phyloP scores from a whole-genome alignment of 2,329 filamentous ascomycete species.

The Trichoderma lentiforme region DNA sequence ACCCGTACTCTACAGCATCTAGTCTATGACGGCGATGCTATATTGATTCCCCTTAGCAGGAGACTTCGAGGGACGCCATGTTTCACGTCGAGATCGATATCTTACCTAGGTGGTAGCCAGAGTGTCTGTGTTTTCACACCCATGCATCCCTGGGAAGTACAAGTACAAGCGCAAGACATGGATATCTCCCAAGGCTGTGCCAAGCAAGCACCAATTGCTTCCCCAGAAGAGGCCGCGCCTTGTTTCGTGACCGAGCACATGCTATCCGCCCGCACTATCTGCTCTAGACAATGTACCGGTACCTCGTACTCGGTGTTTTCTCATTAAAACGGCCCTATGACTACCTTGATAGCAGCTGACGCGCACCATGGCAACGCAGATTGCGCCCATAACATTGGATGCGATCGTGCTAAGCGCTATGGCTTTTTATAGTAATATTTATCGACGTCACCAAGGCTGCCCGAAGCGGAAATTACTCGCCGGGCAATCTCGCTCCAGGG shows the following conservation, averaged over 20 bases:
- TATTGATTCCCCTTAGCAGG: background rate
- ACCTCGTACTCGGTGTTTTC: background rate
- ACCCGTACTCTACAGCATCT: background rate
- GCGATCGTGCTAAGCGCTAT: constrained; percentile 9
- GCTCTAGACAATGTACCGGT: background rate
- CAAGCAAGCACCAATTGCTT: background rate
- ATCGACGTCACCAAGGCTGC: constrained; percentile 10
- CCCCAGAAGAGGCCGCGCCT: background rate
- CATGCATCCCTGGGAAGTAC: background rate
- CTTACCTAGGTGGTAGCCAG: background rate
- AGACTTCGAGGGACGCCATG: background rate
- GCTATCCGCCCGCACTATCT: background rate
- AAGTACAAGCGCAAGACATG: background rate
- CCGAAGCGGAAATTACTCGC: constrained; percentile 11
- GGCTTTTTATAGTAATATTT: constrained; percentile 8
- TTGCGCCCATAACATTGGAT: background rate
- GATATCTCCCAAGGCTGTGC: background rate
- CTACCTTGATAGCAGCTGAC: background rate
- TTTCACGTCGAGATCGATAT: constrained; percentile 8
- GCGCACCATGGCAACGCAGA: constrained; percentile 14
- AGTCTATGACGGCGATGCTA: background rate
- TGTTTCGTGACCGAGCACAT: background rate
- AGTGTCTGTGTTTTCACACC: background rate
- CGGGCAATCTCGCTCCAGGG: constrained; percentile 7
- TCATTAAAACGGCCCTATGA: background rate